A percentile compares a stretch with the other conserved stretches of the same genome.
Evolutionary conservation across 139 green algal genomes (phyloP).

Genomic region (Auxenochlorella pyrenoidosa): DNA sequence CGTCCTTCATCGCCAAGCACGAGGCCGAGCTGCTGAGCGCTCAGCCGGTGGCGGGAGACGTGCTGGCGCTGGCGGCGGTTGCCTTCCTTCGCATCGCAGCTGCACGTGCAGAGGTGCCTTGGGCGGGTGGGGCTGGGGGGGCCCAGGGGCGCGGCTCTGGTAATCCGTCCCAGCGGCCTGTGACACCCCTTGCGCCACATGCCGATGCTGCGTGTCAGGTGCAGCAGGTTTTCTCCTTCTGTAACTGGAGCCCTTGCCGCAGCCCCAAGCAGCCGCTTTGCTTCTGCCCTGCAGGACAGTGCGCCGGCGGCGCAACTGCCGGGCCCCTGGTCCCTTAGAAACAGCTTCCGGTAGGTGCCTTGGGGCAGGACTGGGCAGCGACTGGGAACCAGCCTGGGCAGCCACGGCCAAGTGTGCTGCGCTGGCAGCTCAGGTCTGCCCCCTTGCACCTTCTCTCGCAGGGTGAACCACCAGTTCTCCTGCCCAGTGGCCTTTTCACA

Average conservation of each 20-base stretch:
- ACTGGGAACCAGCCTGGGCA: not conserved
- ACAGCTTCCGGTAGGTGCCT: not conserved
- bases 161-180: not conserved
- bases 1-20: slow-evolving; percentile 55
- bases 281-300: not conserved
- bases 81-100: slow-evolving; percentile 21
- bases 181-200: not conserved
- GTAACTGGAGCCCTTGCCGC: not conserved
- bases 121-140: too few relatives aligned
- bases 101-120: not conserved
- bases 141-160: too few relatives aligned
- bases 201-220: not conserved
- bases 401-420: not conserved
- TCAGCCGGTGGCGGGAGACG: not conserved
- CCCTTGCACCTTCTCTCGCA: not conserved
- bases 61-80: slow-evolving; percentile 46
- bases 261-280: not conserved
- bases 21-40: slow-evolving; percentile 34
- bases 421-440: not conserved
- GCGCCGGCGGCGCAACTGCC: not conserved
- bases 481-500: slow-evolving; percentile 25
- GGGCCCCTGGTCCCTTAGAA: not conserved
- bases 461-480: slow-evolving; percentile 25
- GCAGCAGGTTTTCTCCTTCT: not conserved
- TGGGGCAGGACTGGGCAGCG: not conserved